A percentile compares a stretch with the other conserved stretches of the same genome.
These are phyloP conservation scores for Geotrichum macrosporum DNA, from an alignment of 1,139 yeast genomes.

Conservation along the genomic window DNA sequence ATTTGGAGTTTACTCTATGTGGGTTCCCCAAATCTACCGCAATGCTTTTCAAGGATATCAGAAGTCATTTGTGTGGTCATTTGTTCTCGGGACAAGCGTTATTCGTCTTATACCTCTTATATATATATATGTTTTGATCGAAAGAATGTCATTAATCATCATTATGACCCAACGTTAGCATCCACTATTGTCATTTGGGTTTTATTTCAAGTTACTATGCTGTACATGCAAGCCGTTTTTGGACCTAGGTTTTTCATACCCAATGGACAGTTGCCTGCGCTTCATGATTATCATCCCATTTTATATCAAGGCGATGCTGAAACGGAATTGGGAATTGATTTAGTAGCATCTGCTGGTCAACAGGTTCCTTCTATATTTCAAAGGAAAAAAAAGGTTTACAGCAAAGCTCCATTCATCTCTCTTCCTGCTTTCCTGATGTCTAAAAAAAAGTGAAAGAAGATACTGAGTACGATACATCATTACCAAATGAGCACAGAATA, in stretches of 20 bases:
- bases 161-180: conserved; percentile 51
- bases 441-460: too few species aligned
- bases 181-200: conserved; percentile 50
- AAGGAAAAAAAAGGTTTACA: too few species aligned
- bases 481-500: too few species aligned
- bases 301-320: conserved; percentile 60
- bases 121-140: conserved; percentile 51
- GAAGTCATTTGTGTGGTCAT: conserved; percentile 63
- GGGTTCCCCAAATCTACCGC: conserved; percentile 89
- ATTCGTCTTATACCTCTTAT: conserved; percentile 61
- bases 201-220: conserved; percentile 49
- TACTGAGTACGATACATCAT: too few species aligned
- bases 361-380: conserved; percentile 7
- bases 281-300: conserved; percentile 76
- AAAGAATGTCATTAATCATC: conserved; percentile 51
- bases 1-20: conserved; percentile 59
- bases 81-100: conserved; percentile 60
- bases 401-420: not conserved
- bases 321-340: conserved; percentile 42
- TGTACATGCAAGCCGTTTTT: conserved; percentile 57
- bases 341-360: conserved; percentile 9
- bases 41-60: conserved; percentile 64
- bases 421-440: too few species aligned
- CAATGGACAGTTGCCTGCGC: conserved; percentile 64
- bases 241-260: conserved; percentile 87